These are phyloP conservation scores for Colletotrichum paranaense DNA, from an alignment of 2,329 filamentous ascomycete species.

Conservation along the genomic window DNA sequence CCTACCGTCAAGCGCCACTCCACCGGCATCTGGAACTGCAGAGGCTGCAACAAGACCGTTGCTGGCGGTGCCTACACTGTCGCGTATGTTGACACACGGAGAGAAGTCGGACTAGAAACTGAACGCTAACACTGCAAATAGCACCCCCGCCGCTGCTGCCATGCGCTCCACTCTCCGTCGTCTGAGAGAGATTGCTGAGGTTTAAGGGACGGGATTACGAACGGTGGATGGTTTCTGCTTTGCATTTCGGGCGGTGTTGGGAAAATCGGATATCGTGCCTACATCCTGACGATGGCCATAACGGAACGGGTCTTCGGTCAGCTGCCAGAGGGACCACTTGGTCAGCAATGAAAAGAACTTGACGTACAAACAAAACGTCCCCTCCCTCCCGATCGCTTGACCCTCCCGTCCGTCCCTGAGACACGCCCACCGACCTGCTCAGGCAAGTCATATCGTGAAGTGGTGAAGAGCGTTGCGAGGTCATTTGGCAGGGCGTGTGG, in stretches of 20 bases:
- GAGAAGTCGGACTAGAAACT: not conserved
- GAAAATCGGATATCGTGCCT: conserved; percentile 56
- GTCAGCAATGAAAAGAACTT: conserved; percentile 55
- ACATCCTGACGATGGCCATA: conserved; percentile 53
- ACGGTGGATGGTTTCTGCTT: conserved; percentile 50
- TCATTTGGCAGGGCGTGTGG: conserved; percentile 4
- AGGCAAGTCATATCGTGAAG: conserved; percentile 17
- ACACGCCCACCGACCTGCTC: conserved; percentile 1
- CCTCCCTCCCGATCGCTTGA: conserved; percentile 29
- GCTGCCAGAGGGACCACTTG: conserved; percentile 50
- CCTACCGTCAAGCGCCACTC: conserved; percentile 90
- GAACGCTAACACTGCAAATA: conserved; percentile 53
- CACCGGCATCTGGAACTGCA: conserved; percentile 98
- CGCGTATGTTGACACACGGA: conserved; percentile 76
- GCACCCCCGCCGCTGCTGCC: conserved; percentile 91
- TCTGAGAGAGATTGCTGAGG: conserved; percentile 97
- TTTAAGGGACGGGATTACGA: conserved; percentile 65
- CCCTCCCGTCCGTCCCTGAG: not conserved
- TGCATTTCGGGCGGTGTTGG: conserved; percentile 60
- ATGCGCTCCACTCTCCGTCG: conserved; percentile 97
- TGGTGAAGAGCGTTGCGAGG: conserved; percentile 9
- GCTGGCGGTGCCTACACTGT: conserved; percentile 95
- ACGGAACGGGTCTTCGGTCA: conserved; percentile 48
- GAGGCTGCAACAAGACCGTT: conserved; percentile 88
- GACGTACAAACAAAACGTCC: conserved; percentile 36